Evolutionary conservation across 179 eudicot genomes (phyloP), one percentile per base, ranked within the genome.

Genomic region (Spergularia azorica): DNA sequence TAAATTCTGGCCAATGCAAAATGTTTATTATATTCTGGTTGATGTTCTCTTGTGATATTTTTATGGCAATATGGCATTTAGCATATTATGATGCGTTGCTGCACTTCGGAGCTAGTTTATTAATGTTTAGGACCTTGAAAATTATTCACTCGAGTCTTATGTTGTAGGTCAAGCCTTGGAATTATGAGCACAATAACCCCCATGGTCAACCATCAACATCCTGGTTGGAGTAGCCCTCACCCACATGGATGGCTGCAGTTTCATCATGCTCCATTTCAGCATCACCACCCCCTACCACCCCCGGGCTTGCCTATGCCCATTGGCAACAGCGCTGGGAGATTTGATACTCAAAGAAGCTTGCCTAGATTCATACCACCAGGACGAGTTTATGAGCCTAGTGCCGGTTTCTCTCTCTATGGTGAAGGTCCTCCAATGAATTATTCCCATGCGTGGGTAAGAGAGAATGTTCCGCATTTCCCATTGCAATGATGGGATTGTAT

Each of bases 161-260:
- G 21, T 41, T 67, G 55, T 71, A 81, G 84, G 74, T 62, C 80
- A 54, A 81, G 66, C 78, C 74, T 81, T 38, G 83, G 80, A 72
- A 63, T 69, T 3, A 72, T 81, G 77, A 81, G 80, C 80, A 41
- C 80, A 72, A 20, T 72, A 51, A n/a, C 80, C 9, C 84, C 84
- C 9, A 72, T 81, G 77, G 66, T 81, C 14, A 46, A 73, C 60
- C 84, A 81, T 41, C 84, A 81, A 54, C 80, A 61, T 62, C 84
- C 80, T 6, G 63, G 63, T 8, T 74, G 67, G 48, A 63, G 73
- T 18, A 55, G 63, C 18, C 80, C 78, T 72, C 80, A 59, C 41
- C 71, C 84, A 56, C 80, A 81, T 14, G 84, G 84, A 60, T 81
- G 84, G 84, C 17, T 77, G 64, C 83, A 72, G 46, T 72, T 72